A percentile compares a stretch with the other conserved stretches of the same genome.
phyloP scores from a whole-genome alignment of 306 rosid genomes.

The Malus sieversii region DNA sequence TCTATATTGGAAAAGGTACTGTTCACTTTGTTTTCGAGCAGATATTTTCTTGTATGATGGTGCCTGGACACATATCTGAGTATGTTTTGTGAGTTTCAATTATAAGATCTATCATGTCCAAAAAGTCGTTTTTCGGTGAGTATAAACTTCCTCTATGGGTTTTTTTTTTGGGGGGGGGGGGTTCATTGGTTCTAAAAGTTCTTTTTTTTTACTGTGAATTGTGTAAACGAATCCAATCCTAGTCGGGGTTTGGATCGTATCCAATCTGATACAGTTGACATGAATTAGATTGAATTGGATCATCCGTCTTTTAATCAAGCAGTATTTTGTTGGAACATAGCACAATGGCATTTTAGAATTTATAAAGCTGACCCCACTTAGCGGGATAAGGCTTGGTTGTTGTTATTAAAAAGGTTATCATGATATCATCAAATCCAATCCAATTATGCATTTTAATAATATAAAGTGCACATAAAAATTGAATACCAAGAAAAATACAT shows the following conservation, averaged over 20 bases:
- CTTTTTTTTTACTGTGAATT: background rate
- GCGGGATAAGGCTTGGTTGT: too few species aligned
- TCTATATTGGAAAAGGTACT: constrained; percentile 83
- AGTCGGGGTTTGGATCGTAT: background rate
- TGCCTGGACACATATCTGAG: constrained; percentile 6
- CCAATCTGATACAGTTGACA: background rate
- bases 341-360: too few species aligned
- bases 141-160: background rate
- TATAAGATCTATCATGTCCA: constrained; percentile 1
- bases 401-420: background rate
- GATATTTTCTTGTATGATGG: background rate
- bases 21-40: constrained; percentile 15
- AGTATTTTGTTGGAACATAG: background rate
- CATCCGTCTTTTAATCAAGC: background rate
- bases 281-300: background rate
- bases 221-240: background rate
- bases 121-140: background rate
- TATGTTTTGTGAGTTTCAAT: constrained; percentile 3
- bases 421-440: background rate
- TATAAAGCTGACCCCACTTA: too few species aligned
- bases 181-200: background rate
- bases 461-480: background rate
- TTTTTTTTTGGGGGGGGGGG: background rate
- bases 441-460: background rate
- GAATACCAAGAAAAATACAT: background rate